Conservation (phyloP, 73 alveolate genomes). For the Paramecium sexaurelia region DNA sequence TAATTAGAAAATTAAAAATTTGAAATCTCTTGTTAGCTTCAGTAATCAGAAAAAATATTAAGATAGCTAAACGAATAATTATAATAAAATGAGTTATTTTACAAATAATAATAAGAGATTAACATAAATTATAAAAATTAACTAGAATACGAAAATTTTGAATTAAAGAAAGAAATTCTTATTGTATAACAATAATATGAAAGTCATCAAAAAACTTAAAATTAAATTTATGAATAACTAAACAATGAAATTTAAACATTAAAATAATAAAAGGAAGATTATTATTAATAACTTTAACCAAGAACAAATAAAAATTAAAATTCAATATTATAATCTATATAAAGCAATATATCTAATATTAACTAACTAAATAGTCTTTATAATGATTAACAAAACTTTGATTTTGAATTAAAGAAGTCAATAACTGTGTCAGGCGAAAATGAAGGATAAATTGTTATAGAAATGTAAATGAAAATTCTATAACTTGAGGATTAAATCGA, state of each 20-base stretch:
- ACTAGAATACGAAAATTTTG: neutral
- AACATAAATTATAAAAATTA: neutral
- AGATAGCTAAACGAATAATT: neutral
- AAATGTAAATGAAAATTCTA: neutral
- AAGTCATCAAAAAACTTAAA: neutral
- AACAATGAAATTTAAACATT: neutral
- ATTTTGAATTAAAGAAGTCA: neutral
- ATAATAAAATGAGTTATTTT: neutral
- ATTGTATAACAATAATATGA: neutral
- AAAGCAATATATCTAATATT: neutral
- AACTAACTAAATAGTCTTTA: neutral
- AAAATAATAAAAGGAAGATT: neutral
- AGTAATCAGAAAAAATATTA: neutral
- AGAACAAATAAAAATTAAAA: neutral
- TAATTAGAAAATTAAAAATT: neutral
- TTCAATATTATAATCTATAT: neutral
- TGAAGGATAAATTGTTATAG: conserved; percentile 16
- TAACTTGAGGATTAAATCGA: neutral
- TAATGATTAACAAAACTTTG: neutral
- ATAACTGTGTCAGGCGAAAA: neutral
- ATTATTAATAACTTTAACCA: neutral
- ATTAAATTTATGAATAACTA: neutral
- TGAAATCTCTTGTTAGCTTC: neutral
- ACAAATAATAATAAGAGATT: neutral
- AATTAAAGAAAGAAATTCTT: neutral